A percentile compares a stretch with the other conserved stretches of the same genome.
Conservation (phyloP, 495 filamentous ascomycete species). For the Apiosordaria backusii region DNA sequence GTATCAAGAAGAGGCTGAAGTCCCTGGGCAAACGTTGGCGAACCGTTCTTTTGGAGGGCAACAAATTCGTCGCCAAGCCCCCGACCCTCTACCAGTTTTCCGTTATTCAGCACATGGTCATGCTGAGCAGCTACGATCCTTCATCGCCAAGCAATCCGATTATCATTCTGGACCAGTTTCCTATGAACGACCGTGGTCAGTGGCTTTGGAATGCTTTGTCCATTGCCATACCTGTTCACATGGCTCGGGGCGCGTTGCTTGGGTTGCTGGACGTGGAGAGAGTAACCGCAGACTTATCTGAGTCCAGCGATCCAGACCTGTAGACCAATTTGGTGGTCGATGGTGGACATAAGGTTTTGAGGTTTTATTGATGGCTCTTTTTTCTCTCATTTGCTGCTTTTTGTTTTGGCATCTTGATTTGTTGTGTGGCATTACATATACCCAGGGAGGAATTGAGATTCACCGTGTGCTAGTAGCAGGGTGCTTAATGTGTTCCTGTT, state of each 20-base stretch:
- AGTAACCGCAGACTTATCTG: neutral
- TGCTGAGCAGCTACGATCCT: slow-evolving; percentile 29
- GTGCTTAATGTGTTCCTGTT: neutral
- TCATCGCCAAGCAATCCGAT: slow-evolving; percentile 15
- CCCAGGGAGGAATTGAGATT: neutral
- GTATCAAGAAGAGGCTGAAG: slow-evolving; percentile 20
- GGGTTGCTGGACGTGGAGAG: slow-evolving; percentile 11
- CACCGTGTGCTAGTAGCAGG: neutral
- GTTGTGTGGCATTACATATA: neutral
- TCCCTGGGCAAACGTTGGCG: slow-evolving; percentile 23
- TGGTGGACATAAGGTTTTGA: neutral
- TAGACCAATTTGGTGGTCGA: slow-evolving; percentile 8
- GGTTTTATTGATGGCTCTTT: neutral
- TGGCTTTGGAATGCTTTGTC: slow-evolving; percentile 37
- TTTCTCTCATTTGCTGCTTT: neutral
- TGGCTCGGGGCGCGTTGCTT: slow-evolving; percentile 22
- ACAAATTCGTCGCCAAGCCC: slow-evolving; percentile 10
- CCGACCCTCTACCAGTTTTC: slow-evolving; percentile 32
- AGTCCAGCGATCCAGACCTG: slow-evolving; percentile 24
- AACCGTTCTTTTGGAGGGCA: slow-evolving; percentile 7
- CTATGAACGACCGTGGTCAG: slow-evolving; percentile 24
- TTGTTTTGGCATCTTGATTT: neutral
- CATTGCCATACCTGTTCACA: slow-evolving; percentile 30
- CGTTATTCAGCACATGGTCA: slow-evolving; percentile 28
- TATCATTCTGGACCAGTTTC: slow-evolving; percentile 22